These are phyloP conservation scores for Ascochyta clinopodiicola DNA, from an alignment of 2,329 filamentous ascomycete genomes.

Conservation along the genomic window DNA sequence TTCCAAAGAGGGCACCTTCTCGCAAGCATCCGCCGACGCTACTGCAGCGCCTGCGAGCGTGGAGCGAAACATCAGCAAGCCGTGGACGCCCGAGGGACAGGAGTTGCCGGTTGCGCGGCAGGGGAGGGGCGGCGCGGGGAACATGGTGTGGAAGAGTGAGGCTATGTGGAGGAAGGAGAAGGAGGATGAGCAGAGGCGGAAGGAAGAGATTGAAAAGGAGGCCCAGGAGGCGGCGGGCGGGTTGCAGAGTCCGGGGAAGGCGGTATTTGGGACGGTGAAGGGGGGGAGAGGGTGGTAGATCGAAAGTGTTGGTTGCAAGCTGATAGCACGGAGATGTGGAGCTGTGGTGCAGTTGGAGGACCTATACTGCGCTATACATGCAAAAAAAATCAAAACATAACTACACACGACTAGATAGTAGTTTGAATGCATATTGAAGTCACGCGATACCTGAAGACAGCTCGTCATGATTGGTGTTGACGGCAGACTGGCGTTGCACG, in stretches of 20 bases:
- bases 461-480: neutral
- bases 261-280: conserved; percentile 46
- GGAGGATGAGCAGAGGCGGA: conserved; percentile 37
- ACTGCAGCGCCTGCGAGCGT: conserved; percentile 36
- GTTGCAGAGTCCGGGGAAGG: conserved; percentile 50
- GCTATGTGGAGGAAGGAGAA: conserved; percentile 40
- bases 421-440: too few relatives aligned
- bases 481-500: neutral
- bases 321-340: neutral
- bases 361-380: too few relatives aligned
- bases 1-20: conserved; percentile 49
- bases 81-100: conserved; percentile 45
- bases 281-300: conserved; percentile 34
- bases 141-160: conserved; percentile 52
- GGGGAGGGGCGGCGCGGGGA: conserved; percentile 57
- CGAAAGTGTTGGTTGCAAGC: neutral
- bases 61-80: conserved; percentile 38
- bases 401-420: too few relatives aligned
- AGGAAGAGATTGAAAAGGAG: conserved; percentile 45
- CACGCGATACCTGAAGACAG: too few relatives aligned
- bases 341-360: too few relatives aligned
- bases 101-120: conserved; percentile 44
- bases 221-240: conserved; percentile 48
- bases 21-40: conserved; percentile 30
- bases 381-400: too few relatives aligned